Base-by-base conservation (phyloP, 257 asterid genomes). In the Hygrophila difformis region DNA sequence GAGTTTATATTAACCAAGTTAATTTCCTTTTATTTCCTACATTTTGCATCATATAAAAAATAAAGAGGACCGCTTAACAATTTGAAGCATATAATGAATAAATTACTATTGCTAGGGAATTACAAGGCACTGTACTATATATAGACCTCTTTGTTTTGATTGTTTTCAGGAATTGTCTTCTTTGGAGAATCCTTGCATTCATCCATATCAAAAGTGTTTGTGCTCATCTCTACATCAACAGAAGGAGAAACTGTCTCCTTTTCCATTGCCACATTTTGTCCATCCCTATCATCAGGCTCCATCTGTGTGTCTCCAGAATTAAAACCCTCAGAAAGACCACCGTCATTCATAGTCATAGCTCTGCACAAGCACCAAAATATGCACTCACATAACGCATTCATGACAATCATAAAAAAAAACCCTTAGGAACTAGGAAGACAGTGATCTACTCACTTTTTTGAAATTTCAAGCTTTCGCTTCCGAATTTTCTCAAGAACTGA, bases 401-500 rank as follows among this genome's bases (percentile, higher is more conserved):
- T 29, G 23, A 17, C 18, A 58, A 23, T 24, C 48, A 44, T 13
- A 9, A 1, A 33, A 22, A 17, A 18, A 46, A 14, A 12, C 31
- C 43, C 20, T 8, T 7, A 29, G 56, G 36, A 34, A 36, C 17
- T 51, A 29, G 28, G 47, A 36, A 24, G 28, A 20, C n/a, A 22
- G 26, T 20, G 18, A 8, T n/a, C 35, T 43, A 68, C 79, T 22
- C 53, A 77, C 97, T 65, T 84, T 61, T 63, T 80, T 1, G 76
- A 59, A 43, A 85, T 49, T 63, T 85, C 92, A 8, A 86, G 82
- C 77, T 89, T 89, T 48, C 98, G 76, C 70, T 82, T 79, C 61
- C 94, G 81, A 26, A 89, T 85, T 71, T 89, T 89, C 70, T 85
- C 93, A 37, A 89, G 58, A 38, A 89, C 65, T 8, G 93, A 79